These are phyloP conservation scores for Westerdykella sp. DNA, from an alignment of 2,329 filamentous ascomycete species.

Conservation along the genomic window DNA sequence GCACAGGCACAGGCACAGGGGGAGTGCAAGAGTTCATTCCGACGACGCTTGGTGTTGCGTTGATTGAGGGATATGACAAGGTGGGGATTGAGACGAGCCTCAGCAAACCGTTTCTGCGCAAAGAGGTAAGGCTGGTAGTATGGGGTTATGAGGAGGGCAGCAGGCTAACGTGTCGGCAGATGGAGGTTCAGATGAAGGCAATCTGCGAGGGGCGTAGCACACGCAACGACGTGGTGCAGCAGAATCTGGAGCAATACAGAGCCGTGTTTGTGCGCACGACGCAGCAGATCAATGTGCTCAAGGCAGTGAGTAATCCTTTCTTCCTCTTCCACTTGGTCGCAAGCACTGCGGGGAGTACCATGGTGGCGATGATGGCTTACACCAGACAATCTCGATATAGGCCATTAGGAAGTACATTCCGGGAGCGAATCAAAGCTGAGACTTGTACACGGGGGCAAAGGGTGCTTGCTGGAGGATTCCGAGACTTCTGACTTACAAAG, in stretches of 20 bases:
- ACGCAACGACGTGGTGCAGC: slow-evolving; percentile 66
- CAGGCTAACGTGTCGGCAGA: slow-evolving; percentile 42
- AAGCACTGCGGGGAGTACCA: slow-evolving; percentile 11
- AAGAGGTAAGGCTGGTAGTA: slow-evolving; percentile 53
- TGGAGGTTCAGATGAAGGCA: slow-evolving; percentile 94
- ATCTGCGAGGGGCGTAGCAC: slow-evolving; percentile 85
- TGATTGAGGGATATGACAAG: slow-evolving; percentile 90
- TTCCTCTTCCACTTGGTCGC: too few species aligned
- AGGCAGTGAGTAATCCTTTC: slow-evolving; percentile 42
- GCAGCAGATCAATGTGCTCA: slow-evolving; percentile 62
- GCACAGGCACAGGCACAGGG: slow-evolving; percentile 27
- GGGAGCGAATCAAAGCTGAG: slow-evolving; percentile 33
- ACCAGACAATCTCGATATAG: slow-evolving; percentile 15
- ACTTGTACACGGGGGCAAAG: slow-evolving; percentile 17
- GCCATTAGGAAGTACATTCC: slow-evolving; percentile 38
- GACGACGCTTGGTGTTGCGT: slow-evolving; percentile 80
- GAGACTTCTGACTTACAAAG: too few species aligned
- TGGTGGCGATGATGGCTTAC: slow-evolving; percentile 9
- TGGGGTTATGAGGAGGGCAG: slow-evolving; percentile 2
- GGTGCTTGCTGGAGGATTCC: not conserved
- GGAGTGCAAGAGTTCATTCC: slow-evolving; percentile 83
- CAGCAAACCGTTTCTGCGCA: slow-evolving; percentile 90
- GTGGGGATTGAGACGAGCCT: slow-evolving; percentile 90
- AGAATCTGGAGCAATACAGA: slow-evolving; percentile 81
- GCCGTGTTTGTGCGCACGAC: slow-evolving; percentile 78